These are phyloP conservation scores for Boletus pseudo-olivaceus DNA, from an alignment of 768 basidiomycete genomes.

Conservation along the genomic window DNA sequence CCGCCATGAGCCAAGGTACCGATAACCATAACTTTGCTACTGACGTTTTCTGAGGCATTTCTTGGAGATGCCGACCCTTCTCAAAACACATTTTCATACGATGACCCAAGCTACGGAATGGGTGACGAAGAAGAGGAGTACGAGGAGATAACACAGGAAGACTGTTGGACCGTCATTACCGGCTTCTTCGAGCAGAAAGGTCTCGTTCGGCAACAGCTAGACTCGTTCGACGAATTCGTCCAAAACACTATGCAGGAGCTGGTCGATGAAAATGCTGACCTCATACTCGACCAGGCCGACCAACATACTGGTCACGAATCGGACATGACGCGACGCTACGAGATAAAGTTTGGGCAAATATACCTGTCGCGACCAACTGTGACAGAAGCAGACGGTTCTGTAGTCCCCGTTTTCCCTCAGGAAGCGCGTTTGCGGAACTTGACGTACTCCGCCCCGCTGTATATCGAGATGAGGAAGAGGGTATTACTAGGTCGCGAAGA, in stretches of 20 bases:
- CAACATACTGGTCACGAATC: conserved; percentile 90
- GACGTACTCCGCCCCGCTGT: conserved; percentile 94
- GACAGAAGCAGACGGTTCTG: conserved; percentile 93
- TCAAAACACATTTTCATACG: conserved; percentile 51
- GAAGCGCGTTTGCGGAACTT: conserved; percentile 92
- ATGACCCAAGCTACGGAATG: conserved; percentile 55
- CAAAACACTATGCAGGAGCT: conserved; percentile 99
- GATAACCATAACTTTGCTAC: conserved; percentile 16
- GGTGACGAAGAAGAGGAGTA: conserved; percentile 56
- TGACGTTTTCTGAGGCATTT: conserved; percentile 33
- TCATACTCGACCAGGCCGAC: conserved; percentile 94
- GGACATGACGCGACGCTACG: conserved; percentile 85
- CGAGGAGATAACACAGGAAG: conserved; percentile 86
- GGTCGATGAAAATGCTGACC: conserved; percentile 93
- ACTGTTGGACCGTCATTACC: conserved; percentile 94
- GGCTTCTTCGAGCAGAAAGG: conserved; percentile 97
- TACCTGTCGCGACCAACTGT: conserved; percentile 93
- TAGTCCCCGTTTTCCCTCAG: conserved; percentile 92
- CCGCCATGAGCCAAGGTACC: conserved; percentile 32
- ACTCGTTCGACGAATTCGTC: conserved; percentile 98
- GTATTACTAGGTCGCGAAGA: conserved; percentile 79
- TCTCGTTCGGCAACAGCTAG: conserved; percentile 95
- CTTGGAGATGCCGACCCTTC: conserved; percentile 44
- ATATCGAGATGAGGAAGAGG: conserved; percentile 92
- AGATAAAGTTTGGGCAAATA: conserved; percentile 97